phyloP scores from a whole-genome alignment of 202 grass and related monocot genomes.

The Sporobolus alterniflorus region DNA sequence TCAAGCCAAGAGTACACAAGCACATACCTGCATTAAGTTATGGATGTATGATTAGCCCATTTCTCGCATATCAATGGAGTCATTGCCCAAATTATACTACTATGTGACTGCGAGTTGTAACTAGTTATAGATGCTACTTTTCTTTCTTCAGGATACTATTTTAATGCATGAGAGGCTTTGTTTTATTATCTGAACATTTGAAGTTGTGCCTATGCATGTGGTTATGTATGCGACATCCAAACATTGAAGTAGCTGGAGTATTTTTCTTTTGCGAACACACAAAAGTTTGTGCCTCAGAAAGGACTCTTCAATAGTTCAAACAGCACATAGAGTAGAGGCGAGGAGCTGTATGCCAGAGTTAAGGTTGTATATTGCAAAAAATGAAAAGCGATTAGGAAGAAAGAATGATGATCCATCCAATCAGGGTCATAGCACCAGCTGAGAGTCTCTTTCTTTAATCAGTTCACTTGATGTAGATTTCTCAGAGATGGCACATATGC shows the following conservation, averaged over 20 bases:
- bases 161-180: neutral
- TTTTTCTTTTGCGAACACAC: neutral
- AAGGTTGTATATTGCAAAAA: neutral
- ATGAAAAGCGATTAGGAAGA: neutral
- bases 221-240: conserved; percentile 12
- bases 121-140: conserved; percentile 12
- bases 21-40: conserved; percentile 30
- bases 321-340: neutral
- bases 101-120: conserved; percentile 5
- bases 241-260: conserved; percentile 32
- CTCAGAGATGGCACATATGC: conserved; percentile 32
- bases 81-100: conserved; percentile 7
- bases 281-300: neutral
- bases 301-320: neutral
- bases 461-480: conserved; percentile 35
- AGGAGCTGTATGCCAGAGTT: neutral
- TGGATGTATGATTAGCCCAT: conserved; percentile 5
- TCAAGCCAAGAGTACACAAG: conserved; percentile 13
- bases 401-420: conserved; percentile 23
- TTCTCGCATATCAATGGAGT: conserved; percentile 14
- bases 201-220: neutral
- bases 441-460: neutral
- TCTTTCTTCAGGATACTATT: neutral
- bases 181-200: neutral
- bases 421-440: conserved; percentile 29